Evolutionary conservation across 352 stramenopile species (phyloP).

Genomic region (Phytophthora colocasiae): DNA sequence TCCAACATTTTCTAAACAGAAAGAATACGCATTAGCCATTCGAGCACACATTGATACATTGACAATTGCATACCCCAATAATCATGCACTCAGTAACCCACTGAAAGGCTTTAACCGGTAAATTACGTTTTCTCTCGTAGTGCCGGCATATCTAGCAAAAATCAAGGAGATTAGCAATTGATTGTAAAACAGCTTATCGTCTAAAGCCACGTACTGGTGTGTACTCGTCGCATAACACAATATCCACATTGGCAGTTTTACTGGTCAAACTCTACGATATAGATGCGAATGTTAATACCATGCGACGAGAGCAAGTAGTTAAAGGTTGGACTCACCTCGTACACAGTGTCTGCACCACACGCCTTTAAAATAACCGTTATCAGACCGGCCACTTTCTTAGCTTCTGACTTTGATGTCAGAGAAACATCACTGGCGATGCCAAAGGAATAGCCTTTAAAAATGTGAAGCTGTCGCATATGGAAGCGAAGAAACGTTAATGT

Average conservation of each 20-base stretch:
- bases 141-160: constrained; percentile 57
- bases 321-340: constrained; percentile 47
- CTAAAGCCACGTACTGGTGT: constrained; percentile 56
- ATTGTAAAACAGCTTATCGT: background rate
- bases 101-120: constrained; percentile 69
- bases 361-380: constrained; percentile 67
- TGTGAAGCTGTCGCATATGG: constrained; percentile 48
- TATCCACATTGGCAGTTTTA: constrained; percentile 52
- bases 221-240: constrained; percentile 74
- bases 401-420: constrained; percentile 34
- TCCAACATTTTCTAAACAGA: constrained; percentile 54
- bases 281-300: background rate
- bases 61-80: constrained; percentile 56
- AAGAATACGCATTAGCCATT: background rate
- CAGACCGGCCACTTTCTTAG: constrained; percentile 54
- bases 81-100: constrained; percentile 88
- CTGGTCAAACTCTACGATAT: constrained; percentile 54
- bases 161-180: background rate
- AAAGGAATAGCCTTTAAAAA: constrained; percentile 70
- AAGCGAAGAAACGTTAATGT: constrained; percentile 15
- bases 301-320: background rate
- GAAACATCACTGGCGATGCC: constrained; percentile 66
- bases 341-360: constrained; percentile 65
- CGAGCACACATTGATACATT: background rate
- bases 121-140: constrained; percentile 45